Evolutionary conservation across 208 protist species (phyloP), one percentile per base, ranked within the genome.

Genomic region (Leishmania tropica): DNA sequence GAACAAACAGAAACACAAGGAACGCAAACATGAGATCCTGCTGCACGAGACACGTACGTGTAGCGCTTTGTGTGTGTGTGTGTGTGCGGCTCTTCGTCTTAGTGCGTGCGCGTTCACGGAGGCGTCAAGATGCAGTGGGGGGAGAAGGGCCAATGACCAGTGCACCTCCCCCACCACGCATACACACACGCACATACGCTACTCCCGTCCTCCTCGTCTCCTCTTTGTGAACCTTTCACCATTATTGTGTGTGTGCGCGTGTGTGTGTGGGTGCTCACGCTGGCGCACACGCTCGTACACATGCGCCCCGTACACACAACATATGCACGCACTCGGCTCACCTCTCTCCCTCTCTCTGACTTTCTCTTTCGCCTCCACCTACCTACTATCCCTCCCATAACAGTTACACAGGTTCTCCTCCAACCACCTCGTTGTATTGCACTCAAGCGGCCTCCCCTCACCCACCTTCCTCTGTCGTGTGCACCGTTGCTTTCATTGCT

Each of bases 341-440:
- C n/a, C 45, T 13, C 71, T 75, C 51, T 37, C 73, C 48, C n/a
- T 76, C n/a, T 76, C 31, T 35, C 31, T 62, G n/a, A 15, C n/a
- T 56, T 11, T 75, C 48, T 37, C 71, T 48, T 7, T 56, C 45
- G 21, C 48, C 48, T 47, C 15, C 73, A 54, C 53, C 53, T 15
- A 24, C n/a, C 73, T 10, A 58, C n/a, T n/a, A 5, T 54, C 4
- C 17, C 1, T 54, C 31, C 21, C n/a, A 54, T 24, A 37, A 51
- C 45, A 31, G 40, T 24, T 53, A 45, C n/a, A 74, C n/a, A n/a
- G 17, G 10, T 6, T 51, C 24, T 17, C 47, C 24, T 53, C 10
- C 28, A 37, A 31, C 70, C 28, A 74, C 45, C 42, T 53, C 28
- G n/a, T 74, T 6, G 8, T 53, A 17, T 17, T 53, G 5, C 51